Evolutionary conservation across 108 stramenopile species (phyloP).

Genomic region (Cylindrotheca closterium): DNA sequence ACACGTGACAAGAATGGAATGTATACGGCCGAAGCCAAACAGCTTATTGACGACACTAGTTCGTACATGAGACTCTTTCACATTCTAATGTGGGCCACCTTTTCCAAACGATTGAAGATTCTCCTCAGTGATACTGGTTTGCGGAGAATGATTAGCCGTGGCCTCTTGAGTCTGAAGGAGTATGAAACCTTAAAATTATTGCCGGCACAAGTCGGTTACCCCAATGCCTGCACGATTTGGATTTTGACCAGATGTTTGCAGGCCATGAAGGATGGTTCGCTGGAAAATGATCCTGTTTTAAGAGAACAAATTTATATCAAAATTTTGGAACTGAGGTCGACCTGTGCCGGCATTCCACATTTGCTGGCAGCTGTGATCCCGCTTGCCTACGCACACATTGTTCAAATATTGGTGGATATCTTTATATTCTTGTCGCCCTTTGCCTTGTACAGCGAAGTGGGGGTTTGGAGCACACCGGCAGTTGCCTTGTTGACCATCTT

Average conservation of each 20-base stretch:
- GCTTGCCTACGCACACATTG: constrained; percentile 49
- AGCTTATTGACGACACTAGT: constrained; percentile 20
- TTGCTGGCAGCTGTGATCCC: constrained; percentile 30
- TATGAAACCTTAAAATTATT: constrained; percentile 12
- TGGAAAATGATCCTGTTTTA: constrained; percentile 34
- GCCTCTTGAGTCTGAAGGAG: constrained; percentile 21
- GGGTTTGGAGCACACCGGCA: constrained; percentile 2
- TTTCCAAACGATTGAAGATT: constrained; percentile 1
- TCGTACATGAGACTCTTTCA: constrained; percentile 20
- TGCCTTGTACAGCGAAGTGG: constrained; percentile 21
- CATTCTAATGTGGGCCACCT: constrained; percentile 30
- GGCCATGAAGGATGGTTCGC: constrained; percentile 28
- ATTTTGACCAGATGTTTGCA: constrained; percentile 17
- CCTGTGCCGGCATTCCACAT: neutral
- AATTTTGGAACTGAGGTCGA: neutral
- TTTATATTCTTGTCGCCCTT: constrained; percentile 11
- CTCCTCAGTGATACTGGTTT: constrained; percentile 21
- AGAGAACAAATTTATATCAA: constrained; percentile 2
- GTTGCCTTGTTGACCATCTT: constrained; percentile 37
- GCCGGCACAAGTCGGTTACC: neutral
- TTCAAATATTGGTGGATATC: constrained; percentile 51
- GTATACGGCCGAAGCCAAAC: constrained; percentile 13
- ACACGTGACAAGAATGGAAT: constrained; percentile 7
- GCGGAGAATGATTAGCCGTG: constrained; percentile 27
- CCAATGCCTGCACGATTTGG: constrained; percentile 27